These are phyloP conservation scores for Didymella pinodella DNA, from an alignment of 2,329 filamentous ascomycete genomes.

Conservation along the genomic window DNA sequence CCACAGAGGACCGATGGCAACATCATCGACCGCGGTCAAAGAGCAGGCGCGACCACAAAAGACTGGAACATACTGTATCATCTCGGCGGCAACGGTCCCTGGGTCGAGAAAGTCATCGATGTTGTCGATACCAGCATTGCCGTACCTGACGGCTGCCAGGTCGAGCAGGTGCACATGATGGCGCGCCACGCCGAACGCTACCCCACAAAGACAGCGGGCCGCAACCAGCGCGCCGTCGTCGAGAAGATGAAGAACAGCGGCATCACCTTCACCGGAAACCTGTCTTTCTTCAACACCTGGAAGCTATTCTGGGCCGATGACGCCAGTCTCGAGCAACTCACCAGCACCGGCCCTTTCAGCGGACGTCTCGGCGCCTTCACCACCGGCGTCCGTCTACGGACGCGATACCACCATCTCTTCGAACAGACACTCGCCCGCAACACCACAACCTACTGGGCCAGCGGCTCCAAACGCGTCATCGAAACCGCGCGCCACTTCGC, in stretches of 20 bases:
- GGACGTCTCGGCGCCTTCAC: slow-evolving; percentile 63
- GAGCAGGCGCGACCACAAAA: slow-evolving; percentile 39
- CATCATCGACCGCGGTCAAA: slow-evolving; percentile 21
- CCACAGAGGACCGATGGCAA: slow-evolving; percentile 32
- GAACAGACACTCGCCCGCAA: slow-evolving; percentile 22
- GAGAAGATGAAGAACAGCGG: slow-evolving; percentile 55
- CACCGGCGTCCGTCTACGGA: slow-evolving; percentile 62
- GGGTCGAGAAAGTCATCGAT: slow-evolving; percentile 59
- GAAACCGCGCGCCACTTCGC: slow-evolving; percentile 65
- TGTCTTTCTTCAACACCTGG: slow-evolving; percentile 64
- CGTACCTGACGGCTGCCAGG: slow-evolving; percentile 57
- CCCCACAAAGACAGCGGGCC: slow-evolving; percentile 60
- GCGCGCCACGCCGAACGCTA: slow-evolving; percentile 66
- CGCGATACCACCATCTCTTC: slow-evolving; percentile 61
- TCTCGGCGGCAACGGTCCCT: slow-evolving; percentile 64
- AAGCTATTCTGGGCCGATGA: slow-evolving; percentile 60
- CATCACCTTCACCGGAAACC: slow-evolving; percentile 56
- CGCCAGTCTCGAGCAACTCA: slow-evolving; percentile 62
- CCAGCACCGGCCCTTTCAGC: slow-evolving; percentile 63
- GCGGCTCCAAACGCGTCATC: slow-evolving; percentile 62
- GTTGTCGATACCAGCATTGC: slow-evolving; percentile 53
- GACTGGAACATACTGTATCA: slow-evolving; percentile 62
- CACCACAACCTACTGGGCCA: slow-evolving; percentile 60
- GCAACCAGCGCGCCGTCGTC: slow-evolving; percentile 58
- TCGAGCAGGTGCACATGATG: slow-evolving; percentile 69